These are phyloP conservation scores for Tympanopsis confertula DNA, from an alignment of 2,329 filamentous ascomycete species.

Conservation along the genomic window DNA sequence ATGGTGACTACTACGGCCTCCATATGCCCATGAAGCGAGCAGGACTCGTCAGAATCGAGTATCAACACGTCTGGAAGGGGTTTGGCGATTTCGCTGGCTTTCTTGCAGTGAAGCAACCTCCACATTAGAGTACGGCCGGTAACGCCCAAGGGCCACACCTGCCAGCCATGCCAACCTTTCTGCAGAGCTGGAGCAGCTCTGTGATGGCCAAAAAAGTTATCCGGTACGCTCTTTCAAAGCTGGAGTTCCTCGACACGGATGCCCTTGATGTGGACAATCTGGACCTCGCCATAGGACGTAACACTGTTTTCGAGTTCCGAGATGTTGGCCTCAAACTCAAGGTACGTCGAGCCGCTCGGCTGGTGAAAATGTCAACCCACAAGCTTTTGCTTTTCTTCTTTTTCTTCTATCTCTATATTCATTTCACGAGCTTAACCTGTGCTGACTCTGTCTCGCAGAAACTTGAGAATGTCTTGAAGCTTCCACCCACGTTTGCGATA, in stretches of 20 bases:
- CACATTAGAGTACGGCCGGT: no score
- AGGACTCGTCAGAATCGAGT: no score
- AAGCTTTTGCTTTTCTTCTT: not conserved
- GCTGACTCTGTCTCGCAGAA: constrained; percentile 45
- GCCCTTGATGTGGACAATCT: constrained; percentile 76
- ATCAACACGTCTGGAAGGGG: no score
- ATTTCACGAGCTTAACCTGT: not conserved
- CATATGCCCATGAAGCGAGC: no score
- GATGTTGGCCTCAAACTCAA: constrained; percentile 74
- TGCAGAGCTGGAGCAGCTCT: constrained; percentile 52
- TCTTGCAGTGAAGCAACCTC: no score
- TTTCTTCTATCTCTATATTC: not conserved
- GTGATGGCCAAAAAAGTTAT: constrained; percentile 83
- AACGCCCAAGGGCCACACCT: no score
- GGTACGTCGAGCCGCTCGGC: constrained; percentile 31
- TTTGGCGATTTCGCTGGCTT: no score
- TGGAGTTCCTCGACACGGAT: constrained; percentile 81
- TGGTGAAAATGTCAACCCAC: not conserved
- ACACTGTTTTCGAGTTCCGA: constrained; percentile 72
- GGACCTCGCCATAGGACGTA: constrained; percentile 71
- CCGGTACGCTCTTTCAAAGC: constrained; percentile 69
- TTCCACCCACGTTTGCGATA: constrained; percentile 62
- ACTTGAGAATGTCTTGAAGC: constrained; percentile 61
- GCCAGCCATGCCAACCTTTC: constrained; percentile 57
- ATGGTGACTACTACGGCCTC: no score